These are phyloP conservation scores for Centrapalus pauciflorus DNA, from an alignment of 129 eudicot genomes.

Conservation along the genomic window DNA sequence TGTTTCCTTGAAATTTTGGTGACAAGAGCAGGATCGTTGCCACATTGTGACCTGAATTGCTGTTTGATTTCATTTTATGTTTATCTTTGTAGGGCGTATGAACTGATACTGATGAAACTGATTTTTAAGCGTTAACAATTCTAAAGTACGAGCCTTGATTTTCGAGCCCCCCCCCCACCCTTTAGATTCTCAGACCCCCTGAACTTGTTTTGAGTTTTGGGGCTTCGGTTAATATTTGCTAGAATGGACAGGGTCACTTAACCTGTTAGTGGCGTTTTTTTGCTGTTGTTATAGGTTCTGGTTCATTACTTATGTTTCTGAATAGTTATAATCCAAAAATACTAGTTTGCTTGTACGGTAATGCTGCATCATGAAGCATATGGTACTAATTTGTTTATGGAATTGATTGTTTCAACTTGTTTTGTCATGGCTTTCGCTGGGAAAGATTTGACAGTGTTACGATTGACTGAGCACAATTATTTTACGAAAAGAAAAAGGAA, in stretches of 20 bases:
- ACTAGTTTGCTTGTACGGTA: background rate
- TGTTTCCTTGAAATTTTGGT: background rate
- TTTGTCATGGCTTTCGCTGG: background rate
- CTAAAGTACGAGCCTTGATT: background rate
- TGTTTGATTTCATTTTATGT: background rate
- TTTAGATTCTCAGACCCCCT: background rate
- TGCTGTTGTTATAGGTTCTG: background rate
- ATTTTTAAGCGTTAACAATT: background rate
- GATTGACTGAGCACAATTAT: background rate
- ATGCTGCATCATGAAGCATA: constrained; percentile 4
- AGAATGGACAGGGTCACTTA: background rate
- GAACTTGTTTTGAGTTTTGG: background rate
- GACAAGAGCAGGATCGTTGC: background rate
- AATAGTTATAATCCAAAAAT: background rate
- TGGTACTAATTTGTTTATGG: constrained; percentile 3
- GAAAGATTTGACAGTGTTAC: background rate
- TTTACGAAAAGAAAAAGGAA: background rate
- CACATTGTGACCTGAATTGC: background rate
- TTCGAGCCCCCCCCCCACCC: too few relatives aligned
- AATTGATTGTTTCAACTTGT: background rate
- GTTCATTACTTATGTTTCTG: constrained; percentile 2
- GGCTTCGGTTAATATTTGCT: background rate
- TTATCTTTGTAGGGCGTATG: background rate
- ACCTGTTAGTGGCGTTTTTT: constrained; percentile 3
- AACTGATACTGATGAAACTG: background rate